These are phyloP conservation scores for Fusarium secorum DNA, from an alignment of 2,329 filamentous ascomycete genomes.

Conservation along the genomic window DNA sequence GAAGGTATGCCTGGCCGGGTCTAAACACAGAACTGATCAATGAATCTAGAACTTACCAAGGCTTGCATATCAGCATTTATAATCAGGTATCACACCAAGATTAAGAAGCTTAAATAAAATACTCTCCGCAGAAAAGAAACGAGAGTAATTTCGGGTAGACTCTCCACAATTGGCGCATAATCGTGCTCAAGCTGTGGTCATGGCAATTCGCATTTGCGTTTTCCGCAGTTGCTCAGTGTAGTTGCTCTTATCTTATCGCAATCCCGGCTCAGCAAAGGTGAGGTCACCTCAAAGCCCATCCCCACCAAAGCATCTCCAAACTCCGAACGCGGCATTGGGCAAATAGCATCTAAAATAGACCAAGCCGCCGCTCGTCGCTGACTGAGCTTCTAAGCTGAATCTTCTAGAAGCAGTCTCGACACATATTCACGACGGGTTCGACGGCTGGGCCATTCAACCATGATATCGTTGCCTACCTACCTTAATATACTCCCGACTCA, in stretches of 20 bases:
- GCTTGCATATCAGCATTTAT: background rate
- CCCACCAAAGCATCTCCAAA: conserved; percentile 37
- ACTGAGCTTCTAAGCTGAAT: conserved; percentile 39
- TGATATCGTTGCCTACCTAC: conserved; percentile 16
- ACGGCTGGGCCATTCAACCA: conserved; percentile 8
- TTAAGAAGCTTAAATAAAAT: background rate
- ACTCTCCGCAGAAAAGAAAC: background rate
- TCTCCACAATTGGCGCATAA: conserved; percentile 8
- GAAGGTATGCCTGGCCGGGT: no score
- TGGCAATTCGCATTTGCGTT: conserved; percentile 25
- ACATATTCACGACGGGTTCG: conserved; percentile 4
- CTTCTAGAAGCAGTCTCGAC: conserved; percentile 38
- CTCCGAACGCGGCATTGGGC: conserved; percentile 28
- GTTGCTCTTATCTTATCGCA: conserved; percentile 31
- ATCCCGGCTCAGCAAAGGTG: conserved; percentile 14
- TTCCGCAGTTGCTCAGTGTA: conserved; percentile 15
- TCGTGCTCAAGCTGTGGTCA: background rate
- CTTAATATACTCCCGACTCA: conserved; percentile 7
- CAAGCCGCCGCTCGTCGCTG: conserved; percentile 31
- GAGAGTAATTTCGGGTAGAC: background rate
- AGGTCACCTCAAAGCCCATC: conserved; percentile 37
- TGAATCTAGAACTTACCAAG: background rate
- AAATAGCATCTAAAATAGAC: conserved; percentile 28
- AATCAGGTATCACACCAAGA: background rate
- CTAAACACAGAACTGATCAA: background rate